A percentile compares a stretch with the other conserved stretches of the same genome.
Evolutionary conservation across 2,329 filamentous ascomycete species (phyloP).

Genomic region (Cladophialophora chaetospira): DNA sequence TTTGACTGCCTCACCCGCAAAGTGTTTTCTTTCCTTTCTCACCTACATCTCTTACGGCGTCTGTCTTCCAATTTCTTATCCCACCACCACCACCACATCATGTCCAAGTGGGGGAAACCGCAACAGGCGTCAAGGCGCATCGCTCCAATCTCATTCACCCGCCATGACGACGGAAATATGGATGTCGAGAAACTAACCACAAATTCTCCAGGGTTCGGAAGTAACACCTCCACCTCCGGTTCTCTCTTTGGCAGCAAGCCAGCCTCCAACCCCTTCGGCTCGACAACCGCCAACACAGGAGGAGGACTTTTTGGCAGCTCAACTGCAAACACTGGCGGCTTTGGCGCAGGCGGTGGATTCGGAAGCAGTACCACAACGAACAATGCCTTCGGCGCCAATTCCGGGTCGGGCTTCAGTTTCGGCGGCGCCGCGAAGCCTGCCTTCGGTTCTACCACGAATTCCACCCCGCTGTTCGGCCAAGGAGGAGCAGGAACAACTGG

Average conservation of each 20-base stretch:
- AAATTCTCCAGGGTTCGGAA: conserved; percentile 24
- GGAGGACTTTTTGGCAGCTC: conserved; percentile 30
- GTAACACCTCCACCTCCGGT: conserved; percentile 21
- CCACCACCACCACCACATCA: neutral
- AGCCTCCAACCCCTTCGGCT: conserved; percentile 29
- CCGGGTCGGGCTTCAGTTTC: conserved; percentile 43
- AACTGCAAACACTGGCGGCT: conserved; percentile 24
- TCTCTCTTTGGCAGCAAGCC: conserved; percentile 32
- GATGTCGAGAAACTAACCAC: conserved; percentile 12
- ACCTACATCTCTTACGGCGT: neutral
- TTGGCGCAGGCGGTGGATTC: conserved; percentile 28
- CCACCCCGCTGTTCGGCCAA: conserved; percentile 31
- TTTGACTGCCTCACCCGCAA: conserved; percentile 1
- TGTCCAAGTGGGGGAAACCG: conserved; percentile 1
- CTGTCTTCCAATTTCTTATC: neutral
- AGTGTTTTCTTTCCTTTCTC: neutral
- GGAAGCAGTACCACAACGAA: conserved; percentile 24
- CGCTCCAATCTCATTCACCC: neutral
- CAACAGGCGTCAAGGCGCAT: neutral
- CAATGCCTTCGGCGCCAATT: conserved; percentile 33
- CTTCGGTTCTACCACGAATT: conserved; percentile 47
- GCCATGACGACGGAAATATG: neutral
- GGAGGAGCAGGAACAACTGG: conserved; percentile 32
- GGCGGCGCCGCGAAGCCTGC: conserved; percentile 47
- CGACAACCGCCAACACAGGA: conserved; percentile 29